Evolutionary conservation across 1,139 yeast genomes (phyloP).

Genomic region (Schwanniomyces etchellsii): DNA sequence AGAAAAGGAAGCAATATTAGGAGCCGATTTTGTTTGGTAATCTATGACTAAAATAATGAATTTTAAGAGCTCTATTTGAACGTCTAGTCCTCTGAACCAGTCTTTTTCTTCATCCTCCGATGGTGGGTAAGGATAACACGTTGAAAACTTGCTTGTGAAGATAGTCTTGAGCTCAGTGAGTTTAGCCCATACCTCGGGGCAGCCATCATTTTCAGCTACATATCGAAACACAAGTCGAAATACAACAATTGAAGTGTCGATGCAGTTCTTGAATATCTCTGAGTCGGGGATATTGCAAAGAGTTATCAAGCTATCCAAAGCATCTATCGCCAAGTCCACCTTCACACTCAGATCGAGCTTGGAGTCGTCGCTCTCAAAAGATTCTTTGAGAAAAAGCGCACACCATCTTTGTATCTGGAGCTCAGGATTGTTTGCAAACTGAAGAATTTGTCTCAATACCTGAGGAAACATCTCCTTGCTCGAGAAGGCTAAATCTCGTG

Average conservation of each 20-base stretch:
- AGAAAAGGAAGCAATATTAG: slow-evolving; percentile 39
- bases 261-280: slow-evolving; percentile 23
- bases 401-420: slow-evolving; percentile 41
- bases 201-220: slow-evolving; percentile 41
- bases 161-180: slow-evolving; percentile 38
- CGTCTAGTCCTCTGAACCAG: slow-evolving; percentile 43
- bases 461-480: slow-evolving; percentile 45
- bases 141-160: slow-evolving; percentile 28
- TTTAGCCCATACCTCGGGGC: slow-evolving; percentile 37
- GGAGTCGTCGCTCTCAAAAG: slow-evolving; percentile 29
- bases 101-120: slow-evolving; percentile 49
- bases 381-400: slow-evolving; percentile 38
- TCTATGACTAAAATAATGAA: slow-evolving; percentile 68
- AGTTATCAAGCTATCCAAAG: slow-evolving; percentile 28
- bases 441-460: slow-evolving; percentile 48
- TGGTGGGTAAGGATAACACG: slow-evolving; percentile 37
- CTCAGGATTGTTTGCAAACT: slow-evolving; percentile 32
- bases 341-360: slow-evolving; percentile 24
- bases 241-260: slow-evolving; percentile 32
- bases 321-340: slow-evolving; percentile 38
- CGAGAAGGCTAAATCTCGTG: slow-evolving; percentile 43
- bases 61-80: slow-evolving; percentile 64
- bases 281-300: slow-evolving; percentile 25
- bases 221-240: slow-evolving; percentile 35
- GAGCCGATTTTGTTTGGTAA: slow-evolving; percentile 56